Evolutionary conservation across 805 yeast species (phyloP), one percentile per base, ranked within the genome.

Genomic region (Candida boleticola): DNA sequence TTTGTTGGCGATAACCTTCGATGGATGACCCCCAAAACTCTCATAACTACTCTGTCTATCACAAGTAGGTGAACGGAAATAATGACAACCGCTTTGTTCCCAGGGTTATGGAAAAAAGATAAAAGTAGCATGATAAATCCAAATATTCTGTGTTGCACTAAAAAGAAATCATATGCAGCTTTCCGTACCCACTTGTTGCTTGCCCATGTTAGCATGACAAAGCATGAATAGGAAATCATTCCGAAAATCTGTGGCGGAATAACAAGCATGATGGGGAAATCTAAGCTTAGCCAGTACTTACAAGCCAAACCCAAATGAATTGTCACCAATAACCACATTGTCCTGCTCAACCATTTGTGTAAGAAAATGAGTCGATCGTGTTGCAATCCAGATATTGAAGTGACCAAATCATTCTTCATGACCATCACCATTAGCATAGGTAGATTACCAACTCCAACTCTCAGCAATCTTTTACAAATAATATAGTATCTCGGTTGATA

Each of bases 241-340:
- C 79, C 80, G 54, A 74, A 74, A n/a, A 69, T 68, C 44, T 69
- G 74, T 1, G 79, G 78, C 3, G 80, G 79, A 33, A 73, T 73
- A 18, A 51, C 34, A 7, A 74, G 42, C 77, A 71, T 70, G 9
- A 68, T 51, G 5, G 53, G 42, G 42, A 70, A 66, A 22, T 63
- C 58, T 39, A 71, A 36, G 5, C 50, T 53, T n/a, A 71, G 44
- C 79, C 79, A 74, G 49, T 74, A 73, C 14, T 50, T 44, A 14
- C 58, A 45, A 2, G 64, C 46, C 17, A 70, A 40, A n/a, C 48
- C 49, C 38, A 66, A 46, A 49, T 74, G 80, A 5, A 63, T 46
- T 2, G 63, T 56, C 10, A 65, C 54, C 57, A 66, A 49, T 5
- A 53, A 18, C 56, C 67, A 72, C 53, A 71, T 58, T 7, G 58